Conservation (phyloP, 495 filamentous ascomycete genomes). For the Friedmanniomyces endolithicus region DNA sequence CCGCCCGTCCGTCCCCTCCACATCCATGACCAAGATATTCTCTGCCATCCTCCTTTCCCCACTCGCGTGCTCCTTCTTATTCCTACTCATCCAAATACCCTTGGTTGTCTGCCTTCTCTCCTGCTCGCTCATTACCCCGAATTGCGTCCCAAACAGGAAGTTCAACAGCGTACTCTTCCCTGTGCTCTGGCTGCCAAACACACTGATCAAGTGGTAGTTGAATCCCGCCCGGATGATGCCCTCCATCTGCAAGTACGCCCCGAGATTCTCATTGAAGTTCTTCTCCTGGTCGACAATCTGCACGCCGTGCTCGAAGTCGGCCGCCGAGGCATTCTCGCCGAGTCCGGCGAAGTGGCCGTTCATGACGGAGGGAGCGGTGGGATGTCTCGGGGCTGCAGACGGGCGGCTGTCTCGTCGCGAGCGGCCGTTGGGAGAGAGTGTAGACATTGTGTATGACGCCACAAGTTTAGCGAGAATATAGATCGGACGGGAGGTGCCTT, state of each 20-base stretch:
- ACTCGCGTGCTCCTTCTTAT: conserved; percentile 47
- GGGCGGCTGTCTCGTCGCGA: background rate
- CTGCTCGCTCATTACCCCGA: conserved; percentile 88
- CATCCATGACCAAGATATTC: conserved; percentile 98
- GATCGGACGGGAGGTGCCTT: background rate
- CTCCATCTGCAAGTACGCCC: conserved; percentile 66
- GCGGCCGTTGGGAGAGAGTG: background rate
- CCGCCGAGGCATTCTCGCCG: conserved; percentile 50
- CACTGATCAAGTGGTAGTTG: conserved; percentile 97
- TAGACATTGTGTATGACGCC: background rate
- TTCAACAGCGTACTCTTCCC: conserved; percentile 97
- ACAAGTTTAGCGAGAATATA: background rate
- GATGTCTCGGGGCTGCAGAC: background rate
- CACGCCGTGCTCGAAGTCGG: conserved; percentile 81
- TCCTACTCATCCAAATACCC: conserved; percentile 98
- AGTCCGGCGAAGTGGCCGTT: conserved; percentile 85
- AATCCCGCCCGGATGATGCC: conserved; percentile 77
- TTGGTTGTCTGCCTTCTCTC: conserved; percentile 94
- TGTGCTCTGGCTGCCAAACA: conserved; percentile 96
- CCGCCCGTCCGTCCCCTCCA: conserved; percentile 93
- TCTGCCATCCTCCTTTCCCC: conserved; percentile 59
- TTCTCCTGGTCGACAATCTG: conserved; percentile 96
- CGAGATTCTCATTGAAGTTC: conserved; percentile 77
- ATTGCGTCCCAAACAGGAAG: conserved; percentile 86
- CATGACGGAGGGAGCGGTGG: conserved; percentile 44